phyloP scores from a whole-genome alignment of 345 rosid species.

The Salix viminalis region DNA sequence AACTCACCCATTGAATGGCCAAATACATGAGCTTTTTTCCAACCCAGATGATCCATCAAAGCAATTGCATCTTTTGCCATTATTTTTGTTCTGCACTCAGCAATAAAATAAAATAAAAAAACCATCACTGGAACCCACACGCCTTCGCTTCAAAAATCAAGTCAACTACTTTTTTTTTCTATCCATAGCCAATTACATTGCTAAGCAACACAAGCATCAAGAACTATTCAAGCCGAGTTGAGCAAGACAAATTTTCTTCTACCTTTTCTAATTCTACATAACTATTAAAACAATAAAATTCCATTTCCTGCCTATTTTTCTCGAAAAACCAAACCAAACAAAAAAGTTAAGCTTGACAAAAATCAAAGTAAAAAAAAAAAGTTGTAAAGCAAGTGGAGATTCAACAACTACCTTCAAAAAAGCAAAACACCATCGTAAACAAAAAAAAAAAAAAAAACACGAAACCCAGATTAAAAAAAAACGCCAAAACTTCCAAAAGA shows the following conservation, averaged over 20 bases:
- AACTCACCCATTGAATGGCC: slow-evolving; percentile 95
- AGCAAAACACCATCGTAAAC: not conserved
- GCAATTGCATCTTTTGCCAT: slow-evolving; percentile 90
- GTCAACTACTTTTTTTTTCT: not conserved
- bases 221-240: not conserved
- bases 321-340: not conserved
- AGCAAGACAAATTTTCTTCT: not conserved
- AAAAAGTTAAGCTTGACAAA: not conserved
- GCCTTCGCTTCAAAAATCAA: not conserved
- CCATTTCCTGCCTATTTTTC: not conserved
- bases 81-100: slow-evolving; percentile 58
- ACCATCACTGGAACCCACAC: not conserved
- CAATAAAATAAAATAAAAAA: not conserved
- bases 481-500: not conserved
- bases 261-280: not conserved
- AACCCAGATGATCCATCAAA: slow-evolving; percentile 83
- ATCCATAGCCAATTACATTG: not conserved
- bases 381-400: not conserved
- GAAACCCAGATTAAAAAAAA: not conserved
- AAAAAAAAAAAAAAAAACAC: not conserved
- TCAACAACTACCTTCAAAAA: not conserved
- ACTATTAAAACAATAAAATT: not conserved
- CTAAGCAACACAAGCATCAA: not conserved
- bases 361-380: not conserved
- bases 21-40: slow-evolving; percentile 75